Conservation (phyloP, 805 yeast genomes). For the Starmera amethionina region DNA sequence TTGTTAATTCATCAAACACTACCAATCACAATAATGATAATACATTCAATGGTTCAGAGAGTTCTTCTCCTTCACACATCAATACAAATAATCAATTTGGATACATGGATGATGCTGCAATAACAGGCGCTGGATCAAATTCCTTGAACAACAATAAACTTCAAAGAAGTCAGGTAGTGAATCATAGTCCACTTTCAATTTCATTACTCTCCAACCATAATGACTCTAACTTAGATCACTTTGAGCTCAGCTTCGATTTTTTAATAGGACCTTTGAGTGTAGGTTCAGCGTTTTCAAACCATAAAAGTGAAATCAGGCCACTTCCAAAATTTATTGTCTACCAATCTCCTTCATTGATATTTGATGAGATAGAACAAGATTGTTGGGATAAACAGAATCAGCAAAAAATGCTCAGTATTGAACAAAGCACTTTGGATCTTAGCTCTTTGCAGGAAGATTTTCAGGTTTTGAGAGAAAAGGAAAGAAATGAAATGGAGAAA, state of each 20-base stretch:
- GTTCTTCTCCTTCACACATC: no score
- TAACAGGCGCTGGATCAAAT: neutral
- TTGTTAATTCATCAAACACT: neutral
- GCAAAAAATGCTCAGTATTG: conserved; percentile 42
- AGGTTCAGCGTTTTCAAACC: conserved; percentile 1
- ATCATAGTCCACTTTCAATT: no score
- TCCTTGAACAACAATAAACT: conserved; percentile 11
- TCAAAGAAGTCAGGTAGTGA: conserved; percentile 4
- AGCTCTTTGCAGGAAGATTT: conserved; percentile 70
- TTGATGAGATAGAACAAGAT: conserved; percentile 24
- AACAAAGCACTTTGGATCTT: conserved; percentile 41
- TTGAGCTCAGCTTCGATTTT: conserved; percentile 7
- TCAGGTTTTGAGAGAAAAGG: conserved; percentile 63
- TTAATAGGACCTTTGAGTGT: conserved; percentile 16
- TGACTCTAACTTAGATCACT: neutral
- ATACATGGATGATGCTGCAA: no score
- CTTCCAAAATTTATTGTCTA: conserved; percentile 26
- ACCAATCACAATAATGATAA: neutral
- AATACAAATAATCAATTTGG: no score
- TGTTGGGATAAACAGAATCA: conserved; percentile 79
- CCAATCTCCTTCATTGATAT: conserved; percentile 25
- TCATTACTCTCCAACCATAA: no score
- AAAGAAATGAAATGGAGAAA: conserved; percentile 69
- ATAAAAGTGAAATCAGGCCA: conserved; percentile 13
- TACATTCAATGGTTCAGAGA: neutral